Evolutionary conservation across 129 eudicot species (phyloP), one percentile per base, ranked within the genome.

Genomic region (Silybum marianum): DNA sequence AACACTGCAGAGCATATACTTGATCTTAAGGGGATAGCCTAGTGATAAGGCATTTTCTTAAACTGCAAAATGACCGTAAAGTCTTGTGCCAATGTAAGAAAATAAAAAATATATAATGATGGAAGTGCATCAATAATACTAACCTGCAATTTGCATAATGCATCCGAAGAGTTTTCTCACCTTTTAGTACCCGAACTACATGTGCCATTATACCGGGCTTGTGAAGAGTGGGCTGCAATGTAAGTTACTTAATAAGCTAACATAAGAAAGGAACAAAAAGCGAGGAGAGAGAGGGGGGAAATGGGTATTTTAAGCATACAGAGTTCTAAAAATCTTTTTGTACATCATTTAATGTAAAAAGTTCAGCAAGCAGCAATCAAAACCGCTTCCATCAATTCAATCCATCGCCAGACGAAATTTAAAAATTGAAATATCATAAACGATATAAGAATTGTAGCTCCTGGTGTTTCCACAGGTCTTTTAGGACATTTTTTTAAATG

Each of bases 121-220:
- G 67, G 13, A 63, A 24, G 23, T 3, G 22, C 68, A 30, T 40
- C 10, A 62, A 46, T 7, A 62, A 80, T 73, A 70, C 90, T 25
- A 81, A 92, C 99, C 96, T 91, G 97, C 99, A 95, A 87, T 95
- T 95, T 72, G 97, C 99, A 87, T 95, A 95, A 87, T 95, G 99
- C 96, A 95, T 92, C 42, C 99, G 94, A 84, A 95, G 92, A 26
- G 99, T 95, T 90, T 89, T 95, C 86, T 95, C 99, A 58, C 97
- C 99, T 72, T 91, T 91, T 72, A 95, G 66, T 44, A 95, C 97
- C 71, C 99, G 97, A 87, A 95, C 99, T 58, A 92, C 92, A 81
- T 92, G 97, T 69, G 97, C 99, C 96, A 92, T 92, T 36, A 95
- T 95, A 86, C 99, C 92, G 32, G 99, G 97, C 84, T 95, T 95